phyloP scores from a whole-genome alignment of 495 filamentous ascomycete species.

The Immersiella caudata region DNA sequence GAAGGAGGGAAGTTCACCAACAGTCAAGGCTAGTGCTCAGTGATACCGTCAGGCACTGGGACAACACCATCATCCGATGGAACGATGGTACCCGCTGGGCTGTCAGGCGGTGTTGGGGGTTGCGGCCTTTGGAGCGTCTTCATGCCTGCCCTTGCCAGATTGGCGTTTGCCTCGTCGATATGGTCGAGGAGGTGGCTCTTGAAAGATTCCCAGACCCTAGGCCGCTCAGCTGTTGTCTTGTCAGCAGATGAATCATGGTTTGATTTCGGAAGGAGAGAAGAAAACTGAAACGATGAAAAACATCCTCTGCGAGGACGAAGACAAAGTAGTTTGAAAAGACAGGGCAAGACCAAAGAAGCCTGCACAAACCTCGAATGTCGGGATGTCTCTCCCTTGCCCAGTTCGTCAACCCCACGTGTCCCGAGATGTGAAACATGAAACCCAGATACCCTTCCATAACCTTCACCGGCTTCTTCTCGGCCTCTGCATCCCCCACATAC shows the following conservation, averaged over 20 bases:
- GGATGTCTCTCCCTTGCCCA: constrained; percentile 29
- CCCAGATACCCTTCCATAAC: constrained; percentile 24
- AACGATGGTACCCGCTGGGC: not conserved
- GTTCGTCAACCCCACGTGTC: constrained; percentile 30
- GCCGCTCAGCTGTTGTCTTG: constrained; percentile 4
- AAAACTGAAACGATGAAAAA: not conserved
- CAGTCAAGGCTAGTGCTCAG: not conserved
- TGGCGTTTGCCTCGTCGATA: constrained; percentile 23
- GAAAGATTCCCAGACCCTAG: constrained; percentile 25
- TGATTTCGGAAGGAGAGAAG: no score
- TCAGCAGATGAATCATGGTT: constrained; percentile 1
- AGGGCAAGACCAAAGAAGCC: not conserved
- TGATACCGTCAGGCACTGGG: not conserved
- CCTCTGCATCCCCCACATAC: constrained; percentile 10
- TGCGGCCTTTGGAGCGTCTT: constrained; percentile 13
- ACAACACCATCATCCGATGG: not conserved
- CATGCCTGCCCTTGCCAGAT: constrained; percentile 21
- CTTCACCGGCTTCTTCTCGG: constrained; percentile 12
- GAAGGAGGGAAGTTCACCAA: not conserved
- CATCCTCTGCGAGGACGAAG: not conserved
- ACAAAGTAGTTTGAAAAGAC: not conserved
- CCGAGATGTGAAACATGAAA: constrained; percentile 37
- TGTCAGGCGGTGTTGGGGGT: constrained; percentile 10
- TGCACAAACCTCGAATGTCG: constrained; percentile 28
- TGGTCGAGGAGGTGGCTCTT: constrained; percentile 28